Base-by-base conservation (phyloP, 2,329 filamentous ascomycete genomes). In the Colletotrichum zoysiae region DNA sequence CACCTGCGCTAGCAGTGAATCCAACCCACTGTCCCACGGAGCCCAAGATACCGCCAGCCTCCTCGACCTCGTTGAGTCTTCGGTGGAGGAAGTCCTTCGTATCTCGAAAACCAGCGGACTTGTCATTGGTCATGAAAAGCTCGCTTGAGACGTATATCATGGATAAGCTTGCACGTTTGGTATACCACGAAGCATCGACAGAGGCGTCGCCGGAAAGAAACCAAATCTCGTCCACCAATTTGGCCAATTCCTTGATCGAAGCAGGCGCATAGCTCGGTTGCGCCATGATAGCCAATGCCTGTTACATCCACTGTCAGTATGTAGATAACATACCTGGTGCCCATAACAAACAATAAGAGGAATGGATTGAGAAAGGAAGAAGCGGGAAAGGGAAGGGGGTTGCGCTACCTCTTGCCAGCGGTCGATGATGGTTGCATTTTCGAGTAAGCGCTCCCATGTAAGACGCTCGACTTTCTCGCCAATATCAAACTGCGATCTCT, bases 121-220 rank as follows among this genome's bases (percentile, higher is more conserved):
- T 86, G 81, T 98, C 96, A 71, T 92, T 95, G 30, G 95, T 98
- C 95, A 98, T 98, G 83, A 95, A 97, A 6, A 98, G 85, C 82
- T 99, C 96, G 67, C 92, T 88, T 44, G 91, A 90, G 63, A 94
- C 94, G 76, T 90, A 90, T 53, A 88, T 84, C 75, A 86, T 82
- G 44, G 88, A 87, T 12, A 90, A 81, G 26, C 85, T 86, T 4
- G 84, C 87, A 60, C 88, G 87, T 78, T 90, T 90, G 68, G 87
- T 85, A 78, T 99, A 99, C 96, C 96, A 99, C 5, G 90, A 91
- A 5, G 90, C 88, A 81, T 98, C 95, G 72, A 98, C 93, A 30
- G 91, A 88, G 30, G 84, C 86, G 81, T 98, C 96, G 62, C 94
- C 94, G 0, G 95, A 90, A 5, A 97, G 89, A 78, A 93, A 95